phyloP scores from a whole-genome alignment of 2,329 filamentous ascomycete genomes.

The Metarhizium humberi region DNA sequence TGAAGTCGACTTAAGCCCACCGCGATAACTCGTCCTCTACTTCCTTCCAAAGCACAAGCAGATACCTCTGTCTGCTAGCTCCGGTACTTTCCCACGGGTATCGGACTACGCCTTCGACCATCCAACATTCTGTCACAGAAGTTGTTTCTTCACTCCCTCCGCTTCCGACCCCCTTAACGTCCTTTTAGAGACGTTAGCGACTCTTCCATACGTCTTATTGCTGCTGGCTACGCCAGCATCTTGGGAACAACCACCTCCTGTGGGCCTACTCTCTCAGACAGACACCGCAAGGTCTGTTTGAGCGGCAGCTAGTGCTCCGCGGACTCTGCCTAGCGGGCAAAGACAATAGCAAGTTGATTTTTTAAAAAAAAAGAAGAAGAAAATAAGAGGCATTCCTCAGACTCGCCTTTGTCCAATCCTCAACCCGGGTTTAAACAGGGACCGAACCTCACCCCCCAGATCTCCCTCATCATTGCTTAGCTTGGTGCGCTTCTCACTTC shows the following conservation, averaged over 20 bases:
- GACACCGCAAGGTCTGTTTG: constrained; percentile 93
- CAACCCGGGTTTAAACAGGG: neutral
- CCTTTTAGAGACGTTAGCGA: constrained; percentile 53
- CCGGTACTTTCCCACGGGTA: constrained; percentile 76
- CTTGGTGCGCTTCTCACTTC: neutral
- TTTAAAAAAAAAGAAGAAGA: neutral
- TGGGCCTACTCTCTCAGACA: constrained; percentile 98
- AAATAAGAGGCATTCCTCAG: neutral
- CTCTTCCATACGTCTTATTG: constrained; percentile 37
- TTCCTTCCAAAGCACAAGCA: constrained; percentile 5
- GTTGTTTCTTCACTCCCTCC: constrained; percentile 73
- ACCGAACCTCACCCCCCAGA: neutral
- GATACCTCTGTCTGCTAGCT: constrained; percentile 44
- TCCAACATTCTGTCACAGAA: constrained; percentile 83
- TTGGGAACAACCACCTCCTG: constrained; percentile 51
- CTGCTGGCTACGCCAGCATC: constrained; percentile 86
- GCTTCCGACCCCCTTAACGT: constrained; percentile 88
- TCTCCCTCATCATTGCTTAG: neutral
- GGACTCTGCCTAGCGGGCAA: constrained; percentile 40
- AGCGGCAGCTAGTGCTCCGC: constrained; percentile 95
- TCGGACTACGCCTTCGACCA: constrained; percentile 61
- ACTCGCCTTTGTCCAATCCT: neutral
- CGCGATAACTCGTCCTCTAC: neutral
- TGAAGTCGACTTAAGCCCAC: constrained; percentile 5
- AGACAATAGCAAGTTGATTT: constrained; percentile 1